Percentiles rank a stretch among this genome's conserved stretches.
These are phyloP conservation scores for Pythium aquatile DNA, from an alignment of 352 stramenopile species.

Conservation along the genomic window DNA sequence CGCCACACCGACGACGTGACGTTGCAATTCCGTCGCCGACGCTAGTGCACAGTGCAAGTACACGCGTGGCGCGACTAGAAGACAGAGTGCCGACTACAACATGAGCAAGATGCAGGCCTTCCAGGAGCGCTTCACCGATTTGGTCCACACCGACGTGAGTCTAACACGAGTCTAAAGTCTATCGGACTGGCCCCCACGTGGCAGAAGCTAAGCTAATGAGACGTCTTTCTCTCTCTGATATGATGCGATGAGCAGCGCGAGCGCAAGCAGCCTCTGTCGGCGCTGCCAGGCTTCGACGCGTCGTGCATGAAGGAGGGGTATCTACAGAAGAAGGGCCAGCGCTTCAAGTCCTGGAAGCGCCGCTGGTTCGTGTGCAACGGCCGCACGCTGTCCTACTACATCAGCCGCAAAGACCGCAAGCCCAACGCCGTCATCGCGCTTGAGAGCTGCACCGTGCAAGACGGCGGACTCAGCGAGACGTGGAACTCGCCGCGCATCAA, in stretches of 20 bases:
- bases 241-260: constrained; percentile 41
- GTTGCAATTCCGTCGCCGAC: not conserved
- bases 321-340: constrained; percentile 83
- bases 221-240: not conserved
- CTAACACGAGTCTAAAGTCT: not conserved
- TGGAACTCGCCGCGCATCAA: constrained; percentile 87
- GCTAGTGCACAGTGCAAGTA: constrained; percentile 4
- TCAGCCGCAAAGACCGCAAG: constrained; percentile 73
- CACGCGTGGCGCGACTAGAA: not conserved
- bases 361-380: constrained; percentile 87
- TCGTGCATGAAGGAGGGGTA: constrained; percentile 81
- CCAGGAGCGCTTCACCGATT: constrained; percentile 77
- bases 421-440: constrained; percentile 82
- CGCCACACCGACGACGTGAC: constrained; percentile 22
- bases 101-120: constrained; percentile 51
- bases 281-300: constrained; percentile 51
- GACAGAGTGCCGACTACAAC: not conserved
- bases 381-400: constrained; percentile 81
- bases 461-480: constrained; percentile 79
- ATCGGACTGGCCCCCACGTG: not conserved
- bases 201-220: constrained; percentile 2
- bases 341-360: constrained; percentile 79
- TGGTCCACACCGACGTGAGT: constrained; percentile 66
- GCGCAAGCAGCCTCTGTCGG: constrained; percentile 52
- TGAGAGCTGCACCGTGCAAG: constrained; percentile 75